phyloP scores from a whole-genome alignment of 495 filamentous ascomycete genomes.

The Achaetomiella virescens region DNA sequence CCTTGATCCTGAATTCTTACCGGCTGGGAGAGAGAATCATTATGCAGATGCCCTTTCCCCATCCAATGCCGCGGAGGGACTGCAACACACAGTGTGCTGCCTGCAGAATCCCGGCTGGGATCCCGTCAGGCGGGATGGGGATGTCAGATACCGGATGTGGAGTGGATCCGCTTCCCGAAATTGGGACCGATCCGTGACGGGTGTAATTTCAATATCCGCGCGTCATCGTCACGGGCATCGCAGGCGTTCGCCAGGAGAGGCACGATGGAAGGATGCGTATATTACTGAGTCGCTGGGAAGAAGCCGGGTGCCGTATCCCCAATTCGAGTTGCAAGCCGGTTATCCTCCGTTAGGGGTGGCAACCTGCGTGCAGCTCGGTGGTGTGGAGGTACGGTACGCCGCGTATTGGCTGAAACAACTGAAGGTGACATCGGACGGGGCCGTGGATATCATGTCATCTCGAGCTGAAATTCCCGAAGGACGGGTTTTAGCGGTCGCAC shows the following conservation, averaged over 20 bases:
- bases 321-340: not conserved
- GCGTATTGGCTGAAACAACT: conserved; percentile 1
- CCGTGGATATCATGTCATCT: not conserved
- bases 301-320: not conserved
- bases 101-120: not conserved
- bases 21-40: not conserved
- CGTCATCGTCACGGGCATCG: too few species aligned
- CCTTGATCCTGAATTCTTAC: not conserved
- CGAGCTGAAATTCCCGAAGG: conserved; percentile 1
- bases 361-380: not conserved
- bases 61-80: too few species aligned
- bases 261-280: too few species aligned
- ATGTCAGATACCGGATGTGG: conserved; percentile 1
- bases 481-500: not conserved
- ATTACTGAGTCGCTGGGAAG: not conserved
- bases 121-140: not conserved
- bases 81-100: not conserved
- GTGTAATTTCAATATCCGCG: not conserved
- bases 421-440: conserved; percentile 3
- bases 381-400: not conserved
- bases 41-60: too few species aligned
- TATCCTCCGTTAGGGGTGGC: not conserved
- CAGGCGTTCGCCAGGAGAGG: too few species aligned
- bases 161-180: conserved; percentile 9
- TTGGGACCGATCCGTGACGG: not conserved